phyloP scores from a whole-genome alignment of 306 rosid species.

The Rosa persica region DNA sequence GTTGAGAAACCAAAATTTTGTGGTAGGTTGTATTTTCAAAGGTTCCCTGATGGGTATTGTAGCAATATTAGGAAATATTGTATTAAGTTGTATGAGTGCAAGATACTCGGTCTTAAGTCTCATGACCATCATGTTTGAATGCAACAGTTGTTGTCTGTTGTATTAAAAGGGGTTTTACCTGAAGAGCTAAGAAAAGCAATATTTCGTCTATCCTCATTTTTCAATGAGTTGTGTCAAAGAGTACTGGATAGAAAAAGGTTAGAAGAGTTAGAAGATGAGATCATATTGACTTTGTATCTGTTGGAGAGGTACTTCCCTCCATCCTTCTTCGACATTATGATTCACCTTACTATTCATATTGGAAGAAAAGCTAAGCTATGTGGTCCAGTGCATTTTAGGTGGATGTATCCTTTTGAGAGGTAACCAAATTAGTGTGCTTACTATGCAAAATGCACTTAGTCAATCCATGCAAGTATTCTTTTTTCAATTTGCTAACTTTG shows the following conservation, averaged over 20 bases:
- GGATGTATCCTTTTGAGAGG: not conserved
- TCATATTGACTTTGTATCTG: not conserved
- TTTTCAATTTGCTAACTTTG: not conserved
- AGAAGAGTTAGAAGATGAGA: not conserved
- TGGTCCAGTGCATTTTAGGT: not conserved
- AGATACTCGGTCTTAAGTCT: not conserved
- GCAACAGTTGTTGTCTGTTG: not conserved
- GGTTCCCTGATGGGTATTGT: not conserved
- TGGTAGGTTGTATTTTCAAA: not conserved
- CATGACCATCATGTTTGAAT: not conserved
- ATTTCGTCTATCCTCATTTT: not conserved
- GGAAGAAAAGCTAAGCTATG: not conserved
- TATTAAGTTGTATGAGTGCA: not conserved
- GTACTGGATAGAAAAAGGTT: not conserved
- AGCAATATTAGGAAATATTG: not conserved
- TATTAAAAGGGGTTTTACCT: not conserved
- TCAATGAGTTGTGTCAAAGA: not conserved
- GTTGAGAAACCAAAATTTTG: not conserved
- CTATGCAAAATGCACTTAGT: too few species aligned
- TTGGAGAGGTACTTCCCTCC: not conserved
- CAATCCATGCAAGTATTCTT: too few species aligned
- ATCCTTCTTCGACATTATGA: not conserved
- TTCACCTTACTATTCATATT: not conserved
- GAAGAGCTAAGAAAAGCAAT: not conserved
- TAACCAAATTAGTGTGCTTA: too few species aligned